Evolutionary conservation across 371 early-diverging fungal genomes (phyloP), one percentile per base, ranked within the genome.

Genomic region (Sporodiniella umbellata): DNA sequence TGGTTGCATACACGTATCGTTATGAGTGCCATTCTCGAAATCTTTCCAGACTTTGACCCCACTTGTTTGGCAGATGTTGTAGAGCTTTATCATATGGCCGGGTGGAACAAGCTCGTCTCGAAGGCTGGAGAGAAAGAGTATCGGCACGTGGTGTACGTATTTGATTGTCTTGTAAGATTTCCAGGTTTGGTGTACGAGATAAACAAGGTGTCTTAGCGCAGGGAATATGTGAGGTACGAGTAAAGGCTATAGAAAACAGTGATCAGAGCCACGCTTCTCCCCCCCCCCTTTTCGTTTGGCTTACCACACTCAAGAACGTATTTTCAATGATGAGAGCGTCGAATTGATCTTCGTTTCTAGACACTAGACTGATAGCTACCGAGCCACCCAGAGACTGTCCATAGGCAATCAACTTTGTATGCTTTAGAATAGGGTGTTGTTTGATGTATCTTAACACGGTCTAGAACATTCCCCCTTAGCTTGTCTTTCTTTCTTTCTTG

Each of bases 321-420:
- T 98, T 98, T 64, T 98, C 98, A 25, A 98, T 62, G 17, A 96
- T 88, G 11, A 96, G 48, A 11, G 84, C 97, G 3, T 83, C 70
- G 50, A 98, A 79, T 53, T 74, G 60, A 33, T 79, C 82, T 54
- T 87, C 82, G 60, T 92, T 87, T 45, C 83, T 68, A 17, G 87
- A 77, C 8, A 85, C 88, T 19, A 89, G 62, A 64, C 93, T 80
- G 51, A 96, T 89, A 4, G 97, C 93, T 10, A 95, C 96, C 15
- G 98, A 96, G 4, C 97, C 98, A 33, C 98, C 98, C 46, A 98
- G 81, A 24, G 93, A 92, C 70, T 98, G 97, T 0, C 98, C 98
- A 66, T 85, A 96, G 0, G 92, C 83, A 25, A 96, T 71, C 35
- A 98, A 64, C 56, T 84, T 85, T 2, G 90, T 85, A 51, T 88